Evolutionary conservation across 176 grass and related monocot species (phyloP), one percentile per base, ranked within the genome.

Genomic region (Avena eriantha): DNA sequence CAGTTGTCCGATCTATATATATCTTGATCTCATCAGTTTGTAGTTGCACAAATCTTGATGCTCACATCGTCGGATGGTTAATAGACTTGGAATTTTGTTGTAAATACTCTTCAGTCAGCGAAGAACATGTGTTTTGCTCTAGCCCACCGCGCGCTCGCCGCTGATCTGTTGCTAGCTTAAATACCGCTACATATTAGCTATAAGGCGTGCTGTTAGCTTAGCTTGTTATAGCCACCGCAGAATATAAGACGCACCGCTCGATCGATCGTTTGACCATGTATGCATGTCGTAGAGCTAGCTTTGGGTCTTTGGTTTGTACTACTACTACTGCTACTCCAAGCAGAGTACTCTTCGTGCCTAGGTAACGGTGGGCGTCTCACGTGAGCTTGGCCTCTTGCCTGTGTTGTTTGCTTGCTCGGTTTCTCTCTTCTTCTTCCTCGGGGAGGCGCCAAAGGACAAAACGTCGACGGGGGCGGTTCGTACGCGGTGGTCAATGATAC

Each of bases 361-460:
- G 69, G 19, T 71, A 71, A 45, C 5, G 36, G 69, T 23, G 43
- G 43, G 60, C 54, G 29, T 55, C 84, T 87, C 89, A 90, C 85
- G 89, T 84, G 89, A 80, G 35, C 73, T 68, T 87, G 80, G 85
- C 84, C 56, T 83, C 19, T 87, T 86, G 74, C 75, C 63, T 61
- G 29, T 82, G 56, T 21, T 59, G 33, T 17, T 50, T 51, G 21
- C 9, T 74, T 39, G 16, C 34, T 39, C 43, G 23, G 18, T 41
- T 29, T 19, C 61, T 41, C 34, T 16, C 72, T 48, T 49, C 70
- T 12, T 59, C 18, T 23, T n/a, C 23, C 61, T 78, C 47, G n/a
- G 11, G 47, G 61, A 22, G 24, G 49, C 60, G 10, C 19, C 60
- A 58, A 22, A 72, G 65, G 87, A 89, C 75, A 79, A 84, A 79